These are phyloP conservation scores for Alopecurus myosuroides DNA, from an alignment of 176 grass and related monocot genomes.

Conservation along the genomic window DNA sequence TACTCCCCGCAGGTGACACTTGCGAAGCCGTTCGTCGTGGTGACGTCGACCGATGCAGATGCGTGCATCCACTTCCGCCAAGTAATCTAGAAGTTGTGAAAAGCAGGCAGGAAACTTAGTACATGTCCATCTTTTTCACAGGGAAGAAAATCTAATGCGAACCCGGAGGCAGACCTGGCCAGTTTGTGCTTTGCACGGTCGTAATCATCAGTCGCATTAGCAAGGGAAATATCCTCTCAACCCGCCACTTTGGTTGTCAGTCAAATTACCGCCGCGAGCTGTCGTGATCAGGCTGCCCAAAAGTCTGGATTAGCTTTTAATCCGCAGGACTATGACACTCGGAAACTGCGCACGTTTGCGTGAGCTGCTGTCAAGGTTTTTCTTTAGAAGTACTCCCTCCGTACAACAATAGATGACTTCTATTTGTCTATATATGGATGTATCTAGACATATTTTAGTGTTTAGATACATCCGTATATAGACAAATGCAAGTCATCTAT, in stretches of 20 bases:
- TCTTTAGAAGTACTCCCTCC: too few species aligned
- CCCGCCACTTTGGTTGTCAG: background rate
- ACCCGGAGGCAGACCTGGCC: background rate
- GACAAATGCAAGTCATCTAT: too few species aligned
- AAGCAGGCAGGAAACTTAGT: background rate
- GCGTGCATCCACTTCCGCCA: background rate
- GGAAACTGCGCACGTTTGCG: background rate
- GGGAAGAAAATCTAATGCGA: background rate
- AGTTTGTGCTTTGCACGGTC: background rate
- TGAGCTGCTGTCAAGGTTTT: too few species aligned
- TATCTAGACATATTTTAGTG: too few species aligned
- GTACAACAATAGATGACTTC: too few species aligned
- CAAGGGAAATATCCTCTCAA: background rate
- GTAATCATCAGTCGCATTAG: background rate
- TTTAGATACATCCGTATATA: too few species aligned
- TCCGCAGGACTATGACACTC: too few species aligned
- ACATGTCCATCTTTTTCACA: too few species aligned
- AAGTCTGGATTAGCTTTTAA: background rate
- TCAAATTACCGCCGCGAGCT: background rate
- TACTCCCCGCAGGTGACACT: background rate
- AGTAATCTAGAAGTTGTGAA: background rate
- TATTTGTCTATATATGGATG: too few species aligned
- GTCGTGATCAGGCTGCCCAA: background rate
- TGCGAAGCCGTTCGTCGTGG: background rate
- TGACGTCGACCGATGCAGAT: background rate